phyloP scores from a whole-genome alignment of 352 stramenopile genomes.

The Phytophthora hibernalis region DNA sequence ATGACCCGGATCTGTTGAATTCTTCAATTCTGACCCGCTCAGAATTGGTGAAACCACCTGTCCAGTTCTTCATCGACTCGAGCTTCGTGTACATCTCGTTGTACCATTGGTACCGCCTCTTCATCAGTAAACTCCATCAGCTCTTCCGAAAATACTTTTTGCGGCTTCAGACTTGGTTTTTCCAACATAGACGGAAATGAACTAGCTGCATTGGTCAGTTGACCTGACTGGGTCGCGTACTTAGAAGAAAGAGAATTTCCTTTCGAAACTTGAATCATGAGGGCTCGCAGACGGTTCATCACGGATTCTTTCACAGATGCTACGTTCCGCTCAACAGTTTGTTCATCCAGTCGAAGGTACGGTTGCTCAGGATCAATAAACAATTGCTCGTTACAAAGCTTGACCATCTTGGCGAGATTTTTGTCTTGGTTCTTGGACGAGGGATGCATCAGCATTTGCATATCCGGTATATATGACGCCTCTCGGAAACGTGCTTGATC shows the following conservation, averaged over 20 bases:
- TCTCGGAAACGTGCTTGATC: conserved; percentile 1
- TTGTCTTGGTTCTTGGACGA: no score
- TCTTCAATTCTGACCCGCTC: no score
- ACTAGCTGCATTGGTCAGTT: neutral
- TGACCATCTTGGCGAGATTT: no score
- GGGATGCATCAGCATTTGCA: no score
- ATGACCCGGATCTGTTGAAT: neutral
- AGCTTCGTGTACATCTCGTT: conserved; percentile 10
- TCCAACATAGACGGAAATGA: neutral
- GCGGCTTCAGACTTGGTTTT: neutral
- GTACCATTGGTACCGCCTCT: neutral
- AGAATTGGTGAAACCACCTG: neutral
- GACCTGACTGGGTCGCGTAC: neutral
- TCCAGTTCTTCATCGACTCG: conserved; percentile 20
- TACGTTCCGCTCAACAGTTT: no score
- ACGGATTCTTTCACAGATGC: conserved; percentile 5
- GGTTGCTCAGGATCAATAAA: no score
- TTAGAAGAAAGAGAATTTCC: no score
- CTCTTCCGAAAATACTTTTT: neutral
- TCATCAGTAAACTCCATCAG: conserved; percentile 3
- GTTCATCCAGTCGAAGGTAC: no score
- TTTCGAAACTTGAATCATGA: neutral
- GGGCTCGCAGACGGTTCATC: neutral
- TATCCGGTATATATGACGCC: no score
- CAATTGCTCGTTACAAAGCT: no score